Conservation (phyloP, 1,284 basidiomycete genomes). For the Papiliotrema terrestris region DNA sequence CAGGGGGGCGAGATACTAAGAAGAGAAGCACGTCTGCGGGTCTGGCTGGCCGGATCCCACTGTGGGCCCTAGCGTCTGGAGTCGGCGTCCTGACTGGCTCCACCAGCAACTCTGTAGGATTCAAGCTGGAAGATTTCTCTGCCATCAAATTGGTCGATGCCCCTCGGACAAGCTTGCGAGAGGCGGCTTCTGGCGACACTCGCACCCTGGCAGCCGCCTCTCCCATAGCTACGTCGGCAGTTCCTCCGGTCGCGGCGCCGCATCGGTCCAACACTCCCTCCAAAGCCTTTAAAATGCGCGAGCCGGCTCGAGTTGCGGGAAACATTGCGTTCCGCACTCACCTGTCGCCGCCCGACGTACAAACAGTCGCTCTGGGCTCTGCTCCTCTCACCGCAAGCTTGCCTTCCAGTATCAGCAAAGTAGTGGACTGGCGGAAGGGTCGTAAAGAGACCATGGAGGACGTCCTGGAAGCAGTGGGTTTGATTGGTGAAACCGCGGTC, state of each 20-base stretch:
- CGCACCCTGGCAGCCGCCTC: background rate
- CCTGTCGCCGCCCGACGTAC: conserved; percentile 15
- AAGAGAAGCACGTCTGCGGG: background rate
- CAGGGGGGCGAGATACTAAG: background rate
- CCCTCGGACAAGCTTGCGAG: background rate
- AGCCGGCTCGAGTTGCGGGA: background rate
- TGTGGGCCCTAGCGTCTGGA: conserved; percentile 37
- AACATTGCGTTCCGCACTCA: background rate
- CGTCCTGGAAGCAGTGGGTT: conserved; percentile 7
- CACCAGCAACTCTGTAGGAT: conserved; percentile 26
- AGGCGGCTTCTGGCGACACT: background rate
- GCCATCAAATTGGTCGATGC: conserved; percentile 24
- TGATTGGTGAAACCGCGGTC: background rate
- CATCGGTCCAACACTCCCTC: conserved; percentile 1
- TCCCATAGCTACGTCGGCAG: background rate
- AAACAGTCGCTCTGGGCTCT: background rate
- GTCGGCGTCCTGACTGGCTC: conserved; percentile 29
- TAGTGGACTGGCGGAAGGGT: conserved; percentile 31
- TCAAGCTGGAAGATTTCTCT: conserved; percentile 34
- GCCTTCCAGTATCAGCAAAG: conserved; percentile 18
- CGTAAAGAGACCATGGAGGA: conserved; percentile 37
- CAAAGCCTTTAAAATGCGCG: background rate
- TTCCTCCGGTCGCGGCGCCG: conserved; percentile 2
- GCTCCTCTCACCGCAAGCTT: conserved; percentile 9
- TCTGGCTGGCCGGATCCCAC: conserved; percentile 24